These are phyloP conservation scores for Cornus florida DNA, from an alignment of 148 eudicot genomes.

Conservation along the genomic window DNA sequence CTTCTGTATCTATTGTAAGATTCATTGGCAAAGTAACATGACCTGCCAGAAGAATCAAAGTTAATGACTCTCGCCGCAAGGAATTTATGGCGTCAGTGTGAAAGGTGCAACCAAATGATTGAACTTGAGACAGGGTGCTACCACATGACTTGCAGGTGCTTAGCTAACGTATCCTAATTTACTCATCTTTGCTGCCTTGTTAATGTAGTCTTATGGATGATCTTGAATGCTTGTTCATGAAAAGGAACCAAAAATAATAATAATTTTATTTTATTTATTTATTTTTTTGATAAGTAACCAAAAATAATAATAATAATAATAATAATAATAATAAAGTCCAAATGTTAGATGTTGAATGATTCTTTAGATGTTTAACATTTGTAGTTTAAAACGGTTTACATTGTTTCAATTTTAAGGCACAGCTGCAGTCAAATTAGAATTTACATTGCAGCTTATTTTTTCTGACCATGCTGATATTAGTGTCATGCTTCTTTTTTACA, in stretches of 20 bases:
- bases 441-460: neutral
- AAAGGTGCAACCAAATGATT: slow-evolving; percentile 78
- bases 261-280: no score
- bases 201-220: neutral
- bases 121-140: slow-evolving; percentile 79
- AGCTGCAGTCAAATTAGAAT: neutral
- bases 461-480: neutral
- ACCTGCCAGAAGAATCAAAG: slow-evolving; percentile 55
- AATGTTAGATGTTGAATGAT: neutral
- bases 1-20: slow-evolving; percentile 69
- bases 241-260: no score
- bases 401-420: neutral
- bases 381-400: neutral
- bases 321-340: no score
- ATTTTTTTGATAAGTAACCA: no score
- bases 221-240: no score
- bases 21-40: slow-evolving; percentile 65
- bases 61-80: slow-evolving; percentile 53
- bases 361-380: neutral
- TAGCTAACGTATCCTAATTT: neutral
- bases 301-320: no score
- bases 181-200: neutral
- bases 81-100: slow-evolving; percentile 78
- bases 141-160: slow-evolving; percentile 91
- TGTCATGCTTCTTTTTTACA: no score